Evolutionary conservation across 2,329 filamentous ascomycete genomes (phyloP), one percentile per base, ranked within the genome.

Genomic region (Lachnellula hyalina): DNA sequence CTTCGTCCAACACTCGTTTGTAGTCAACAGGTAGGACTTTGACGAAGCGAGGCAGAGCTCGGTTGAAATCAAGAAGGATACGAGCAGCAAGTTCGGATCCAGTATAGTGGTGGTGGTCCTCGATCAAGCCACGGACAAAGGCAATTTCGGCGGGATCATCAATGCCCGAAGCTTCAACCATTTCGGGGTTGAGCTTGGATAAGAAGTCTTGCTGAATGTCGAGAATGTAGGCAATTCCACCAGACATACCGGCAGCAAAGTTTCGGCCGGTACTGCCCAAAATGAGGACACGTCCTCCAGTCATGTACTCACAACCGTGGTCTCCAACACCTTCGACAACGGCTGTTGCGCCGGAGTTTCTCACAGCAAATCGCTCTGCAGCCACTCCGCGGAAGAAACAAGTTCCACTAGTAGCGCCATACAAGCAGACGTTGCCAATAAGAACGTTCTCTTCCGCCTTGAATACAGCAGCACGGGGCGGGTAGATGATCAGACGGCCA

Each of bases 221-320:
- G 32, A 97, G 83, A 52, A 96, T 84, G 68, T 96, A 97, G 17
- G 92, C 92, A 67, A 97, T 96, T 79, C 93, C 93, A 69, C 93
- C 93, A 68, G 92, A 96, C 93, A 97, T 97, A 79, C 93, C 93
- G 58, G 93, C 93, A 65, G 92, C 93, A 69, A 97, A 97, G 79
- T 97, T 97, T 65, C 93, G 92, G 46, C 93, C 93, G 69, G 91
- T 96, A 67, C 83, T 84, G 55, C 93, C 93, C 47, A 97, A 81
- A 67, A 96, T 82, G 61, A 97, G 77, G 49, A 96, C 80, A 69
- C 92, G 90, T 70, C 93, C 93, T 71, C 93, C 93, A 67, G 93
- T 96, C 93, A 97, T 97, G 82, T 97, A 97, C 79, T 97, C 93
- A 70, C 92, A 96, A 60, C 90, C 89, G 71, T 97, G 93, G 72